phyloP scores from a whole-genome alignment of 805 yeast genomes.

The Yamadazyma tumulicola region DNA sequence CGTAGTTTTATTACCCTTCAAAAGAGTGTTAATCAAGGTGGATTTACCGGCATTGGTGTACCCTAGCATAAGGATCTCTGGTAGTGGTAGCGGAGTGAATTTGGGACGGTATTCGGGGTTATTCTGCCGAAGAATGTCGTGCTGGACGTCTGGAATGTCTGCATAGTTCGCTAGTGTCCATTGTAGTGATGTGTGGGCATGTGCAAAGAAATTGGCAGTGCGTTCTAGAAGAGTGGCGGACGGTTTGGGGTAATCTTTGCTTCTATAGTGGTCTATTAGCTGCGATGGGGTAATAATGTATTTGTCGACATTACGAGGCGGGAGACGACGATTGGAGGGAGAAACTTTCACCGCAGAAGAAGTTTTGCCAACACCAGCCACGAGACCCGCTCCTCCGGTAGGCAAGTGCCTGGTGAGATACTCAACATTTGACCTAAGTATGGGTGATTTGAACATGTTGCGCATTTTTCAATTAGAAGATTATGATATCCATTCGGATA shows the following conservation, averaged over 20 bases:
- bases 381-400: no score
- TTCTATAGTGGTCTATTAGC: slow-evolving; percentile 20
- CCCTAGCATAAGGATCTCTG: slow-evolving; percentile 77
- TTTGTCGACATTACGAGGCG: no score
- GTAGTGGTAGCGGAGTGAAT: slow-evolving; percentile 34
- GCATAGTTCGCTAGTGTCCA: slow-evolving; percentile 56
- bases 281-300: no score
- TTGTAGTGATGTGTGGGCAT: slow-evolving; percentile 46
- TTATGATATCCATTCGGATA: slow-evolving; percentile 16
- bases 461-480: no score
- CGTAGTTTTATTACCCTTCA: slow-evolving; percentile 27
- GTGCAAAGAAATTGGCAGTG: slow-evolving; percentile 40
- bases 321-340: no score
- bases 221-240: slow-evolving; percentile 11
- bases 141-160: slow-evolving; percentile 57
- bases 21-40: slow-evolving; percentile 61
- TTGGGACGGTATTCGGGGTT: slow-evolving; percentile 4
- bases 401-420: no score
- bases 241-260: slow-evolving; percentile 10
- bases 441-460: no score
- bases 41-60: slow-evolving; percentile 88
- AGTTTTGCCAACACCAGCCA: no score
- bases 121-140: slow-evolving; percentile 12
- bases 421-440: no score
- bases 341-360: no score